phyloP scores from a whole-genome alignment of 306 rosid species.

The Glycyrrhiza uralensis region DNA sequence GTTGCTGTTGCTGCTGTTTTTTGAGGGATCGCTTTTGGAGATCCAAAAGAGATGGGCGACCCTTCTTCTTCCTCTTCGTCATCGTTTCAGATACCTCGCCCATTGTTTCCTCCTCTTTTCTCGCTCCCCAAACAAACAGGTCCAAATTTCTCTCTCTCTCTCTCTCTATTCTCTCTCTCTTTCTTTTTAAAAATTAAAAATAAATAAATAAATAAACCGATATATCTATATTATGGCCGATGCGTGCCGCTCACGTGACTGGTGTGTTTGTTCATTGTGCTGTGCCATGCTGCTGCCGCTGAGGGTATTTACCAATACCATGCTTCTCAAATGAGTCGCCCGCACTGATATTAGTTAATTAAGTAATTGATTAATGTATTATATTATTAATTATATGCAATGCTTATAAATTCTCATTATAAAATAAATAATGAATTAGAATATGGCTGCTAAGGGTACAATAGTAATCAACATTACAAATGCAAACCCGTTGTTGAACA shows the following conservation, averaged over 20 bases:
- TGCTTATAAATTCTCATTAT: no score
- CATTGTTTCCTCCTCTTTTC: constrained; percentile 54
- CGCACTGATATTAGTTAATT: not conserved
- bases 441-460: no score
- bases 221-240: not conserved
- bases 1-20: constrained; percentile 47
- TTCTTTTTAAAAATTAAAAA: not conserved
- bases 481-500: no score
- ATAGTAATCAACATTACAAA: no score
- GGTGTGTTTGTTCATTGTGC: not conserved
- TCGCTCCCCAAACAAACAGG: constrained; percentile 43
- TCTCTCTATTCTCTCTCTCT: not conserved
- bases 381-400: no score
- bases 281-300: no score
- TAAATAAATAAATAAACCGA: not conserved
- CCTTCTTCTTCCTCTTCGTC: constrained; percentile 87
- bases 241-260: constrained; percentile 20
- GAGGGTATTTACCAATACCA: no score
- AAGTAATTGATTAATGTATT: not conserved
- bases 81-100: constrained; percentile 65
- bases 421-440: no score
- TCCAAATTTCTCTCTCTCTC: not conserved
- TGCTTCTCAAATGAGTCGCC: not conserved
- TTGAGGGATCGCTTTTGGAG: constrained; percentile 85
- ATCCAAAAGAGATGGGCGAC: constrained; percentile 97